Percentiles rank a stretch among this genome's conserved stretches.
phyloP scores from a whole-genome alignment of 2,329 filamentous ascomycete genomes.

The Aspergillus sp. region DNA sequence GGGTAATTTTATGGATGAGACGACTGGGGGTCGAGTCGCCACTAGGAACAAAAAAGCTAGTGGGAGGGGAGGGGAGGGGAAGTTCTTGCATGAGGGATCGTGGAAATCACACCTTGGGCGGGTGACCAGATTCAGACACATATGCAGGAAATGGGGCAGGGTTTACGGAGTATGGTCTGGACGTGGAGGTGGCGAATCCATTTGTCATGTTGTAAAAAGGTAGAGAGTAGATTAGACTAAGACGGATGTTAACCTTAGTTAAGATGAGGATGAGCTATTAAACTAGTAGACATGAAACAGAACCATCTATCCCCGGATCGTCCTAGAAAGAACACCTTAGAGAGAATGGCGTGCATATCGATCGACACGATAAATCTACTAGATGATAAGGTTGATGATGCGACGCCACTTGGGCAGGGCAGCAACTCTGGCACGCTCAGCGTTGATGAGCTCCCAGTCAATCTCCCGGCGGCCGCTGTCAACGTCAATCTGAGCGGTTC shows the following conservation, averaged over 20 bases:
- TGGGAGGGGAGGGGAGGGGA: not conserved
- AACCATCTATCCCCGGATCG: conserved; percentile 6
- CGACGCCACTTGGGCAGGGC: conserved; percentile 21
- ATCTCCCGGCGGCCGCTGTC: conserved; percentile 68
- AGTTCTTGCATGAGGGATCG: not conserved
- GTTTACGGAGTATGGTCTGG: not conserved
- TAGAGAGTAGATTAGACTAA: not conserved
- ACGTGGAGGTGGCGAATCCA: not conserved
- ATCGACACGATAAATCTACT: conserved; percentile 4
- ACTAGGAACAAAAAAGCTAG: not conserved
- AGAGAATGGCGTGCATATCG: not conserved
- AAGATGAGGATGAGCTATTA: not conserved
- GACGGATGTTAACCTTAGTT: not conserved
- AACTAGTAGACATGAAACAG: not conserved
- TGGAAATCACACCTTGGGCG: not conserved
- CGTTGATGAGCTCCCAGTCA: conserved; percentile 68
- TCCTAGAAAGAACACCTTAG: conserved; percentile 1
- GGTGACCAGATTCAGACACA: not conserved
- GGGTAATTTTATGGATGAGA: not conserved
- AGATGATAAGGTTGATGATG: conserved; percentile 16
- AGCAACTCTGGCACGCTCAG: conserved; percentile 22
- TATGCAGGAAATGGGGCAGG: not conserved
- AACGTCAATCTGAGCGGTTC: conserved; percentile 65
- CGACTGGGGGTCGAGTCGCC: not conserved
- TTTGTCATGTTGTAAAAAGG: not conserved